These are phyloP conservation scores for Lasiosphaeria hispida DNA, from an alignment of 495 filamentous ascomycete genomes.

Conservation along the genomic window DNA sequence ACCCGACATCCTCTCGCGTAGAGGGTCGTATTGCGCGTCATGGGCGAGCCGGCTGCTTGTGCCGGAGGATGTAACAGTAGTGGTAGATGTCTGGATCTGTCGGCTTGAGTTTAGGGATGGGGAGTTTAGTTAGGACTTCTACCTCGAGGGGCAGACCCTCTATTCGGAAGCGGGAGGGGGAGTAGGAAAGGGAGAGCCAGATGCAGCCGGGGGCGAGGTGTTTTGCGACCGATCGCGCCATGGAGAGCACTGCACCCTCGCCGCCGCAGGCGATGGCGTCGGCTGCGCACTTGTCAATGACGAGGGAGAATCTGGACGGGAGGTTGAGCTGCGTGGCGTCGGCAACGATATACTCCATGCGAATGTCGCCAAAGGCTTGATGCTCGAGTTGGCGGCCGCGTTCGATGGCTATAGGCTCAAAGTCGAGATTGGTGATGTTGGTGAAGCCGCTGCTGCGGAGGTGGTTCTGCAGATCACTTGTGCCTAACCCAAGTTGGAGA, in stretches of 20 bases:
- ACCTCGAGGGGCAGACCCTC: slow-evolving; percentile 32
- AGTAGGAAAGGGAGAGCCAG: slow-evolving; percentile 45
- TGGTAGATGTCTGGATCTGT: slow-evolving; percentile 40
- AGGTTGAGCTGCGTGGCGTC: slow-evolving; percentile 32
- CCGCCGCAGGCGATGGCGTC: slow-evolving; percentile 42
- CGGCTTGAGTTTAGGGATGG: slow-evolving; percentile 29
- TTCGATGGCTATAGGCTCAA: slow-evolving; percentile 40
- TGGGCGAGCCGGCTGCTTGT: background rate
- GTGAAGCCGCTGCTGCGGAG: slow-evolving; percentile 30
- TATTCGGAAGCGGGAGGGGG: slow-evolving; percentile 31
- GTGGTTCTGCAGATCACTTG: slow-evolving; percentile 41
- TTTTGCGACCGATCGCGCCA: slow-evolving; percentile 27
- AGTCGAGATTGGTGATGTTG: slow-evolving; percentile 43
- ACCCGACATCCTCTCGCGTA: background rate
- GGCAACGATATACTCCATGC: slow-evolving; percentile 34
- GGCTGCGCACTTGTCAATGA: slow-evolving; percentile 43
- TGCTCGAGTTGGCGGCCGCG: slow-evolving; percentile 33
- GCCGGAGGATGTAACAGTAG: slow-evolving; percentile 37
- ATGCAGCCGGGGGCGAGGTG: slow-evolving; percentile 28
- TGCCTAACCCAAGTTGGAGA: slow-evolving; percentile 42
- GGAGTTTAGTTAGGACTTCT: slow-evolving; percentile 32
- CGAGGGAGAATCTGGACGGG: slow-evolving; percentile 26
- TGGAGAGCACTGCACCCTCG: slow-evolving; percentile 23
- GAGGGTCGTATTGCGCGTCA: background rate
- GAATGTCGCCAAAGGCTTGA: slow-evolving; percentile 33